phyloP scores from a whole-genome alignment of 2,329 filamentous ascomycete genomes.

The Penicillium oxalicum region DNA sequence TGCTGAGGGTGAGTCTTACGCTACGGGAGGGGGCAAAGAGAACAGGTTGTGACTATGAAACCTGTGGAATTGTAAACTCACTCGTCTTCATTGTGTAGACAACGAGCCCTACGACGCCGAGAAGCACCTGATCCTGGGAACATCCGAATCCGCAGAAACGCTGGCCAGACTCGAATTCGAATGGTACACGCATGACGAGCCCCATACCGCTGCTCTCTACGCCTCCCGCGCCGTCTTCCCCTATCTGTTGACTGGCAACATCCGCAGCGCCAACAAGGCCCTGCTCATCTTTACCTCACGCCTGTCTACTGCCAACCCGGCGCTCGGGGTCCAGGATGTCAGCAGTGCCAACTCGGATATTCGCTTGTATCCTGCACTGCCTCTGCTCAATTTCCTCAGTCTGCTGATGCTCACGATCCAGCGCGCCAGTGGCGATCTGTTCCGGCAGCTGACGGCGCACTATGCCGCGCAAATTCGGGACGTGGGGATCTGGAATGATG shows the following conservation, averaged over 20 bases:
- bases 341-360: slow-evolving; percentile 67
- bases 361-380: slow-evolving; percentile 80
- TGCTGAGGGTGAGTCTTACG: slow-evolving; percentile 58
- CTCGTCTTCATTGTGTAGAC: slow-evolving; percentile 45
- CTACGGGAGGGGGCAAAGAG: neutral
- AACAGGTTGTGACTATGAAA: no score
- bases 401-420: slow-evolving; percentile 78
- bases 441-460: slow-evolving; percentile 72
- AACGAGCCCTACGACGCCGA: slow-evolving; percentile 92
- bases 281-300: slow-evolving; percentile 69
- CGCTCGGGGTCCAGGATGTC: slow-evolving; percentile 73
- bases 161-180: slow-evolving; percentile 80
- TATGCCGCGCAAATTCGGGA: slow-evolving; percentile 77
- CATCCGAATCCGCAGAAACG: slow-evolving; percentile 75
- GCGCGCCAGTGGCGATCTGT: slow-evolving; percentile 70
- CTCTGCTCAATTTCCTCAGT: slow-evolving; percentile 90
- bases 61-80: slow-evolving; percentile 1
- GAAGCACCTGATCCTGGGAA: slow-evolving; percentile 80
- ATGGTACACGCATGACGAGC: slow-evolving; percentile 87
- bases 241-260: slow-evolving; percentile 83
- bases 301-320: slow-evolving; percentile 52
- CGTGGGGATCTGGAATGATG: slow-evolving; percentile 69
- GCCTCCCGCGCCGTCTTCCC: slow-evolving; percentile 81
- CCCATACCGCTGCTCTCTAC: slow-evolving; percentile 81
- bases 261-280: slow-evolving; percentile 79